Evolutionary conservation across 176 grass and related monocot species (phyloP).

Genomic region (Zoysia japonica): DNA sequence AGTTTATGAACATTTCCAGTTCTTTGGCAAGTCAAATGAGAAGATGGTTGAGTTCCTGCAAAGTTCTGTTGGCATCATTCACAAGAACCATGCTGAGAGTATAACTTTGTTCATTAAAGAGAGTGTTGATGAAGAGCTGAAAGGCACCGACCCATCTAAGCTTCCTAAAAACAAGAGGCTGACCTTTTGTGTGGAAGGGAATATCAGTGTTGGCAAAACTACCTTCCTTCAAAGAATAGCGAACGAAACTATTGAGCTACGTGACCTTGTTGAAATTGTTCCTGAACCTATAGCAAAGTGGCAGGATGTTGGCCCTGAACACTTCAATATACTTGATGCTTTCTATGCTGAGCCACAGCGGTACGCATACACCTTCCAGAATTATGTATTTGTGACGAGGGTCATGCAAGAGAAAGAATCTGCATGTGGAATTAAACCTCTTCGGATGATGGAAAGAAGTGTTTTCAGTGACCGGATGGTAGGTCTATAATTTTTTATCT

Average conservation of each 20-base stretch:
- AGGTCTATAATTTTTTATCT: conserved; percentile 23
- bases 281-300: conserved; percentile 83
- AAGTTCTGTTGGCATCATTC: conserved; percentile 80
- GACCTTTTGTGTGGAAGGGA: conserved; percentile 89
- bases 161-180: conserved; percentile 49
- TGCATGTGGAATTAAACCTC: conserved; percentile 69
- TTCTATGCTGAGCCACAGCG: conserved; percentile 85
- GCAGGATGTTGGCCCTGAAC: conserved; percentile 82
- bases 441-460: conserved; percentile 87
- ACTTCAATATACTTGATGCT: conserved; percentile 86
- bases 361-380: conserved; percentile 94
- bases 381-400: conserved; percentile 88
- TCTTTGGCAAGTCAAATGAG: conserved; percentile 64
- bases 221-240: conserved; percentile 90
- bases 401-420: conserved; percentile 91
- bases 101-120: conserved; percentile 84
- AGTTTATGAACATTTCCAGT: conserved; percentile 46
- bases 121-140: conserved; percentile 69
- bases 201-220: conserved; percentile 90
- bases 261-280: conserved; percentile 88
- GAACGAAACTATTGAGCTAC: conserved; percentile 77
- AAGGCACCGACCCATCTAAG: conserved; percentile 43
- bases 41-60: conserved; percentile 87
- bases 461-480: conserved; percentile 93
- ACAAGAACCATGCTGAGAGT: conserved; percentile 83